A percentile compares a stretch with the other conserved stretches of the same genome.
Evolutionary conservation across 768 basidiomycete species (phyloP).

Genomic region (Tephrocybe sp.): DNA sequence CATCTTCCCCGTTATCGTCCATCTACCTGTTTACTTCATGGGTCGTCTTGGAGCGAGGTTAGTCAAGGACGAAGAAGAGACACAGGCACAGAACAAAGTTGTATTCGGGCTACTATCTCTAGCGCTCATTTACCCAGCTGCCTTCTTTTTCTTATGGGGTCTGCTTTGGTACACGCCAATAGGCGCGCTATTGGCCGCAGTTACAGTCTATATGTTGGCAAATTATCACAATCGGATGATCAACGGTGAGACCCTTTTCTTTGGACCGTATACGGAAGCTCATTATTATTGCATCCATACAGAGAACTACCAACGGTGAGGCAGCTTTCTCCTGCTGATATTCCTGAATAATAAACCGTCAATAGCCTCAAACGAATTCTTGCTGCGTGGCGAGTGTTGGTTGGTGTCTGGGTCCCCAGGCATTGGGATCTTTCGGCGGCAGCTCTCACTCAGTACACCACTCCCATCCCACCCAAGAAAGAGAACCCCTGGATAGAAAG

Average conservation of each 20-base stretch:
- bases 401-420: conserved; percentile 91
- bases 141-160: conserved; percentile 86
- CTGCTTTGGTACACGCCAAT: conserved; percentile 70
- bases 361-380: conserved; percentile 83
- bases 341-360: conserved; percentile 7
- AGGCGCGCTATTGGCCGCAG: conserved; percentile 71
- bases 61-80: conserved; percentile 85
- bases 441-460: conserved; percentile 73
- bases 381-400: conserved; percentile 94
- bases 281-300: conserved; percentile 4
- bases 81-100: conserved; percentile 96
- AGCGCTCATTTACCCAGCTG: conserved; percentile 72
- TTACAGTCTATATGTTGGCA: conserved; percentile 72
- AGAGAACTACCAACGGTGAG: conserved; percentile 81
- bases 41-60: conserved; percentile 71
- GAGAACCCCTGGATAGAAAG: conserved; percentile 71
- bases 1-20: conserved; percentile 78
- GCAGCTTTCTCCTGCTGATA: conserved; percentile 21
- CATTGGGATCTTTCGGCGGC: conserved; percentile 75
- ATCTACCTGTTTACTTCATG: conserved; percentile 83
- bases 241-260: conserved; percentile 57
- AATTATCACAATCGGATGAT: conserved; percentile 85
- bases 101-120: conserved; percentile 79
- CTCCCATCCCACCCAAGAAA: conserved; percentile 59
- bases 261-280: conserved; percentile 12